Evolutionary conservation across 2,329 filamentous ascomycete species (phyloP).

Genomic region (Emergomyces orientalis): DNA sequence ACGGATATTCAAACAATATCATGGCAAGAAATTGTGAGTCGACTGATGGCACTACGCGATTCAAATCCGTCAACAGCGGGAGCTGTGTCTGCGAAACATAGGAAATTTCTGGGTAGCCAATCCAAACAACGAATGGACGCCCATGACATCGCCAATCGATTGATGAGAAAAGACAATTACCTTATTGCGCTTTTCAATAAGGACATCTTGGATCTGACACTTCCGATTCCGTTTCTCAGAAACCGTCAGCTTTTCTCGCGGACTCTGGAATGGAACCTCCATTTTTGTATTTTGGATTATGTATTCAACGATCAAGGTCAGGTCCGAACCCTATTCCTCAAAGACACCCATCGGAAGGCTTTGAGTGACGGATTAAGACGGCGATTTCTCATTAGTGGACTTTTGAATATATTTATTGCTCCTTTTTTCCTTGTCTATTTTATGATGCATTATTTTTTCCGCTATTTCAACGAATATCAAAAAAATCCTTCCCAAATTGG

Average conservation of each 20-base stretch:
- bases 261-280: constrained; percentile 84
- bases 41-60: constrained; percentile 74
- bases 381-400: constrained; percentile 71
- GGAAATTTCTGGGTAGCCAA: constrained; percentile 63
- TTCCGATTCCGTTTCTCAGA: constrained; percentile 74
- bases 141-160: constrained; percentile 88
- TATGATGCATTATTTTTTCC: constrained; percentile 82
- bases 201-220: constrained; percentile 76
- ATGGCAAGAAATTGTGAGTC: constrained; percentile 82
- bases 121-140: constrained; percentile 92
- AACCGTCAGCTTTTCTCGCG: constrained; percentile 76
- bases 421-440: constrained; percentile 83
- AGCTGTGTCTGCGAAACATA: constrained; percentile 49
- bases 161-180: constrained; percentile 97
- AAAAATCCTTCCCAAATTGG: constrained; percentile 81
- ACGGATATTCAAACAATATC: constrained; percentile 88
- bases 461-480: constrained; percentile 95
- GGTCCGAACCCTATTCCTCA: constrained; percentile 75
- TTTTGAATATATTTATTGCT: constrained; percentile 77
- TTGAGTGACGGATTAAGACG: constrained; percentile 68
- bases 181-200: constrained; percentile 97
- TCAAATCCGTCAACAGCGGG: constrained; percentile 75
- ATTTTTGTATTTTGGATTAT: constrained; percentile 83
- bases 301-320: constrained; percentile 87
- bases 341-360: constrained; percentile 66